phyloP scores from a whole-genome alignment of 768 basidiomycete species.

The Kwoniella botswanensis region DNA sequence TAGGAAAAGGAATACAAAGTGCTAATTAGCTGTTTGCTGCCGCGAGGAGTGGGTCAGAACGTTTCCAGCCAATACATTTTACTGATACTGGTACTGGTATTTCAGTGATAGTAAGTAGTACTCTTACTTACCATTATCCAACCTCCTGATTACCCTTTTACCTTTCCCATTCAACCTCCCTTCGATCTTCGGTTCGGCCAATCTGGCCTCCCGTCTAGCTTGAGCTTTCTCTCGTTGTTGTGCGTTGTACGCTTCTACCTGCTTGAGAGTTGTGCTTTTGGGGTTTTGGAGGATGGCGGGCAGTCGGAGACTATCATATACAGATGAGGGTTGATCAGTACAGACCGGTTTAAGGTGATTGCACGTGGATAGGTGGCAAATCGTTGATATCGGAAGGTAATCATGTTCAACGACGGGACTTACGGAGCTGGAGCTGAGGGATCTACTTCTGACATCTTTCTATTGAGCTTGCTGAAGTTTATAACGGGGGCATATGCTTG shows the following conservation, averaged over 20 bases:
- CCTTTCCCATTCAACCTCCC: slow-evolving; percentile 39
- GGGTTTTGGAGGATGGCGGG: slow-evolving; percentile 57
- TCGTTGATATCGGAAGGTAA: neutral
- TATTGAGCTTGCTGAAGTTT: neutral
- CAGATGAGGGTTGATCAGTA: neutral
- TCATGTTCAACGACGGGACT: neutral
- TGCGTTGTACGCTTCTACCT: slow-evolving; percentile 52
- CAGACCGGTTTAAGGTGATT: neutral
- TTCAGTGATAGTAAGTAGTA: too few relatives aligned
- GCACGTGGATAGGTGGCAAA: slow-evolving; percentile 22
- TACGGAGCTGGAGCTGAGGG: slow-evolving; percentile 21
- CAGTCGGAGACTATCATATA: slow-evolving; percentile 42
- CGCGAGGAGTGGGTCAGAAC: too few relatives aligned
- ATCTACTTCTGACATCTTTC: slow-evolving; percentile 13
- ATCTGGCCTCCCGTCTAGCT: slow-evolving; percentile 36
- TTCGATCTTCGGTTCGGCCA: slow-evolving; percentile 10
- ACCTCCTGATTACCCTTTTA: slow-evolving; percentile 48
- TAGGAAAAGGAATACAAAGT: too few relatives aligned
- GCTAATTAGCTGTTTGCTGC: too few relatives aligned
- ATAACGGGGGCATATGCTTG: too few relatives aligned
- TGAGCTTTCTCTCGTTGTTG: slow-evolving; percentile 51
- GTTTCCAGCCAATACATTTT: too few relatives aligned
- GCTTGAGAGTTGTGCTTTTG: slow-evolving; percentile 31
- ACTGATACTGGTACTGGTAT: too few relatives aligned
- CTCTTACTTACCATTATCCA: slow-evolving; percentile 53